Evolutionary conservation across 176 grass and related monocot species (phyloP).

Genomic region (Aegilops umbellulata): DNA sequence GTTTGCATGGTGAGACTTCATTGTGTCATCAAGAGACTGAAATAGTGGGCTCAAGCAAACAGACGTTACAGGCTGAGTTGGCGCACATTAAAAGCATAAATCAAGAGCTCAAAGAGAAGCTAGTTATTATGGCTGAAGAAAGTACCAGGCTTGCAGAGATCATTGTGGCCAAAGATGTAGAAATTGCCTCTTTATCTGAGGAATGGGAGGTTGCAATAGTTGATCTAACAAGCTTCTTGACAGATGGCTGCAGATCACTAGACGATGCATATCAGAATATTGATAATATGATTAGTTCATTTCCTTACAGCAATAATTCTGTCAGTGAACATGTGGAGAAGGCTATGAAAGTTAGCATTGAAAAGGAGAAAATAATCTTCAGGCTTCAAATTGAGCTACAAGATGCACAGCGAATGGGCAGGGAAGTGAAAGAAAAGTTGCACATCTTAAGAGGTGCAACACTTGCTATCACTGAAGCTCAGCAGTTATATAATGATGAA

Average conservation of each 20-base stretch:
- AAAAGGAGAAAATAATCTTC: conserved; percentile 70
- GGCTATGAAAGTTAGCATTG: conserved; percentile 72
- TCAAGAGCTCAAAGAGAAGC: conserved; percentile 44
- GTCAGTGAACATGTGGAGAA: conserved; percentile 71
- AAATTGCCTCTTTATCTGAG: conserved; percentile 55
- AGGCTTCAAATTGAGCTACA: conserved; percentile 66
- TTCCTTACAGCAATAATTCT: conserved; percentile 60
- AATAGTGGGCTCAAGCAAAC: conserved; percentile 24
- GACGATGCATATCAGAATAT: conserved; percentile 78
- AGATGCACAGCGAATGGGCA: conserved; percentile 53
- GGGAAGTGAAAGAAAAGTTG: conserved; percentile 67
- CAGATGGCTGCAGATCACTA: conserved; percentile 64
- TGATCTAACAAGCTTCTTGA: conserved; percentile 77
- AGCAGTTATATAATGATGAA: conserved; percentile 52
- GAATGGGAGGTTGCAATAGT: conserved; percentile 83
- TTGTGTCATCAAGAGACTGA: conserved; percentile 12
- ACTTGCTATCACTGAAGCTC: conserved; percentile 78
- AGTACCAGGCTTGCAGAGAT: conserved; percentile 53
- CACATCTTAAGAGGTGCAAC: conserved; percentile 76
- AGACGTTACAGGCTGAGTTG: conserved; percentile 21
- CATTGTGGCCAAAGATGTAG: conserved; percentile 61
- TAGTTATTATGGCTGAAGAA: conserved; percentile 59
- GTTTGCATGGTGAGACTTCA: conserved; percentile 1
- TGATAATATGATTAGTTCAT: conserved; percentile 63
- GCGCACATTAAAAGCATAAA: conserved; percentile 43